Conservation (phyloP, 2,329 filamentous ascomycete species). For the Penicillium polonicum region DNA sequence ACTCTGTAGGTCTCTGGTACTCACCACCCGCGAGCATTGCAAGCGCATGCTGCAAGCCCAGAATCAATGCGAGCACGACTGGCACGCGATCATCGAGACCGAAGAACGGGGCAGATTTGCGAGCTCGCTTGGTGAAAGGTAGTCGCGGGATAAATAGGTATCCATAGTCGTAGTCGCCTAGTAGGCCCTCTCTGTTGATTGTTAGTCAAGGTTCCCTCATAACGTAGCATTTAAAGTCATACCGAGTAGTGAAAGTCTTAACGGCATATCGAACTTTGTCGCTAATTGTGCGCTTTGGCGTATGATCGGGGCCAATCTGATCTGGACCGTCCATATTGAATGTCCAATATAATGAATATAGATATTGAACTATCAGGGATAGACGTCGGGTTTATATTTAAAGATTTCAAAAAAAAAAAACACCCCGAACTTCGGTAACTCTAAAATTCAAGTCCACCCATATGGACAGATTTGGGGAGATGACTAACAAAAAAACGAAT, state of each 20-base stretch:
- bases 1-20: conserved; percentile 1
- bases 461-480: background rate
- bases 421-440: conserved; percentile 3
- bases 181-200: conserved; percentile 61
- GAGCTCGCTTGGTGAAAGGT: conserved; percentile 71
- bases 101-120: conserved; percentile 65
- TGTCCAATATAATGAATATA: background rate
- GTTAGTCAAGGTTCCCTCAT: background rate
- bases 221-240: background rate
- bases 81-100: conserved; percentile 68
- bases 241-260: conserved; percentile 46
- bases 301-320: conserved; percentile 43
- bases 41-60: conserved; percentile 69
- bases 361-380: background rate
- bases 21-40: conserved; percentile 60
- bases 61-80: conserved; percentile 62
- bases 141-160: conserved; percentile 81
- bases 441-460: background rate
- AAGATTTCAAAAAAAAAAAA: background rate
- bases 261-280: conserved; percentile 37
- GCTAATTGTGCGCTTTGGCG: conserved; percentile 37
- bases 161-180: conserved; percentile 86
- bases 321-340: conserved; percentile 41
- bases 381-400: background rate
- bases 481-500: background rate